phyloP scores from a whole-genome alignment of 2,329 filamentous ascomycete species.

The Penicillium sp. region DNA sequence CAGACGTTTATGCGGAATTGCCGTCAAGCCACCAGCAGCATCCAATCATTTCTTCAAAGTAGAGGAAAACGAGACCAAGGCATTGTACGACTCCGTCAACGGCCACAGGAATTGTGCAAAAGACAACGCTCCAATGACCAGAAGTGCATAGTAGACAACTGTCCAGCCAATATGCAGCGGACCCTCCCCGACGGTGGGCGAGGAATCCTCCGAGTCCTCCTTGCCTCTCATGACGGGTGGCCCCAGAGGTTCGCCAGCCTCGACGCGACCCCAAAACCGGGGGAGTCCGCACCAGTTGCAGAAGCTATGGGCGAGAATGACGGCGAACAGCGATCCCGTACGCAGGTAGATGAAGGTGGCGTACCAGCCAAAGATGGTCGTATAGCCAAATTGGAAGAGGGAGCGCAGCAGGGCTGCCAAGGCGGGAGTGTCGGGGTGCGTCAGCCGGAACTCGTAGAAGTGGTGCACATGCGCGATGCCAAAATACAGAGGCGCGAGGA shows the following conservation, averaged over 20 bases:
- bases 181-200: slow-evolving; percentile 24
- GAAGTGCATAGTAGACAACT: slow-evolving; percentile 71
- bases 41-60: too few relatives aligned
- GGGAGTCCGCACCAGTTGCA: slow-evolving; percentile 93
- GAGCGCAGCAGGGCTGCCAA: slow-evolving; percentile 66
- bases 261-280: slow-evolving; percentile 75
- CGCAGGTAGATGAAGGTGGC: slow-evolving; percentile 85
- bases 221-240: slow-evolving; percentile 39
- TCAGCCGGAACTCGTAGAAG: slow-evolving; percentile 88
- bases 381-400: slow-evolving; percentile 82
- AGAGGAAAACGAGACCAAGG: slow-evolving; percentile 38
- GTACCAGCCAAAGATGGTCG: slow-evolving; percentile 89
- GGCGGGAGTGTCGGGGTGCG: slow-evolving; percentile 67
- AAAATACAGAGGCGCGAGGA: slow-evolving; percentile 83
- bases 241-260: slow-evolving; percentile 47
- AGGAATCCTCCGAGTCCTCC: slow-evolving; percentile 32
- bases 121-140: slow-evolving; percentile 66
- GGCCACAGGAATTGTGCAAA: slow-evolving; percentile 72
- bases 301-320: slow-evolving; percentile 75
- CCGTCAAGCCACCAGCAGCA: too few relatives aligned
- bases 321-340: slow-evolving; percentile 74
- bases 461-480: slow-evolving; percentile 93
- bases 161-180: slow-evolving; percentile 61
- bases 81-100: slow-evolving; percentile 59
- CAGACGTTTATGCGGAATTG: too few relatives aligned